These are phyloP conservation scores for Coemansia asiatica DNA, from an alignment of 192 early-diverging fungal species.

Conservation along the genomic window DNA sequence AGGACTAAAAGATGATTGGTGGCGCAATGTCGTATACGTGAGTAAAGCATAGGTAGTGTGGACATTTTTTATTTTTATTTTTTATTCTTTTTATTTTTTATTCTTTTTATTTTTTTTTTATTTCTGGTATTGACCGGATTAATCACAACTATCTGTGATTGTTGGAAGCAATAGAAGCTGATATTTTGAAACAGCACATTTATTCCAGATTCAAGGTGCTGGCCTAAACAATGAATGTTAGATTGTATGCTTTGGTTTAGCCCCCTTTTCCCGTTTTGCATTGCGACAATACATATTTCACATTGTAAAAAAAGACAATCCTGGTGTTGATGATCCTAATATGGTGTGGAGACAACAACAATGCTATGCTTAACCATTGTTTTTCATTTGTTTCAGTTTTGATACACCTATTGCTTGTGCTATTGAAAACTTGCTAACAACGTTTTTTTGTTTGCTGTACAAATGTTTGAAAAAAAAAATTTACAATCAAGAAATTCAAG, in stretches of 20 bases:
- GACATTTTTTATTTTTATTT: no score
- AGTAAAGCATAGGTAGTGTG: background rate
- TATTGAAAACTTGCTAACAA: background rate
- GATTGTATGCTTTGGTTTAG: no score
- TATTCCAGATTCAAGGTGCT: no score
- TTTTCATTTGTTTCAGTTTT: background rate
- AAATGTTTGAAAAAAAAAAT: background rate
- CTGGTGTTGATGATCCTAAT: conserved; percentile 11
- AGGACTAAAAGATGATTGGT: background rate
- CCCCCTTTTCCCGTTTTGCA: no score
- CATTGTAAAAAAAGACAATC: background rate
- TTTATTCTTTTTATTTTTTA: no score
- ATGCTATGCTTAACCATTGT: background rate
- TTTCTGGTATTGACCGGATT: no score
- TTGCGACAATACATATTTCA: background rate
- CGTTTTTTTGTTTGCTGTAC: no score
- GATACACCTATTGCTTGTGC: background rate
- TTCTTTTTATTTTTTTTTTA: no score
- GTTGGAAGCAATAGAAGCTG: no score
- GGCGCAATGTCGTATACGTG: background rate
- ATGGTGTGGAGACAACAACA: conserved; percentile 9
- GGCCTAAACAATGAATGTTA: no score
- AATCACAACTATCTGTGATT: no score
- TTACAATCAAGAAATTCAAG: background rate
- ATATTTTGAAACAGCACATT: no score